phyloP scores from a whole-genome alignment of 2,329 filamentous ascomycete genomes.

The Ascochyta rabiei region DNA sequence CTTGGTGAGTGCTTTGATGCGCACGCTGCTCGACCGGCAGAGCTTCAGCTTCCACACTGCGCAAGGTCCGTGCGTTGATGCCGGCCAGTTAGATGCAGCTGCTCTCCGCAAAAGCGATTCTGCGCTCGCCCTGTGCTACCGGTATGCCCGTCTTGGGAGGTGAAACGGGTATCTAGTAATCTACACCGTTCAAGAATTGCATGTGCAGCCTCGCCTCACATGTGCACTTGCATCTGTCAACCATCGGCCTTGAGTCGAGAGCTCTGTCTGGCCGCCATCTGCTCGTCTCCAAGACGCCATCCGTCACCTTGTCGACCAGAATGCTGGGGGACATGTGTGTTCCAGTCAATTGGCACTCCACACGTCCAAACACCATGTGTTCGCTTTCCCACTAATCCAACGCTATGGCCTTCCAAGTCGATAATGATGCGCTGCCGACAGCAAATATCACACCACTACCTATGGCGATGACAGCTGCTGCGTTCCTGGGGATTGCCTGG shows the following conservation, averaged over 20 bases:
- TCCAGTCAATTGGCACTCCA: not conserved
- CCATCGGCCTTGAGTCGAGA: not conserved
- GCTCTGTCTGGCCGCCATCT: conserved; percentile 2
- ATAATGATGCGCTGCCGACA: conserved; percentile 19
- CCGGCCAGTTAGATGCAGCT: not conserved
- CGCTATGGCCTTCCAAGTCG: conserved; percentile 14
- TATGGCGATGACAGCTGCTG: conserved; percentile 25
- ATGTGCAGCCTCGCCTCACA: conserved; percentile 7
- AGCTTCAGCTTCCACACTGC: conserved; percentile 6
- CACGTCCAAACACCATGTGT: conserved; percentile 4
- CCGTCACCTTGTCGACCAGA: conserved; percentile 2
- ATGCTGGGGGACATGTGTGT: conserved; percentile 7
- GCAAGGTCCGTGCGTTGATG: not conserved
- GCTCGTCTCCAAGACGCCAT: conserved; percentile 1
- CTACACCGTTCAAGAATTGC: conserved; percentile 6
- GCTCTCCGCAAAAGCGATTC: conserved; percentile 1
- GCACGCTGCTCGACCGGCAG: not conserved
- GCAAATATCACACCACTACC: conserved; percentile 17
- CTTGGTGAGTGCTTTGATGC: not conserved
- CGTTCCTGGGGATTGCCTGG: conserved; percentile 33
- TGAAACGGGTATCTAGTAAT: conserved; percentile 1
- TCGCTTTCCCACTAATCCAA: conserved; percentile 4
- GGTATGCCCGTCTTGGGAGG: conserved; percentile 18
- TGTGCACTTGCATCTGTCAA: not conserved
- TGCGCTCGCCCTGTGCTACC: not conserved